phyloP scores from a whole-genome alignment of 805 yeast species.

The Alloascoidea africana region DNA sequence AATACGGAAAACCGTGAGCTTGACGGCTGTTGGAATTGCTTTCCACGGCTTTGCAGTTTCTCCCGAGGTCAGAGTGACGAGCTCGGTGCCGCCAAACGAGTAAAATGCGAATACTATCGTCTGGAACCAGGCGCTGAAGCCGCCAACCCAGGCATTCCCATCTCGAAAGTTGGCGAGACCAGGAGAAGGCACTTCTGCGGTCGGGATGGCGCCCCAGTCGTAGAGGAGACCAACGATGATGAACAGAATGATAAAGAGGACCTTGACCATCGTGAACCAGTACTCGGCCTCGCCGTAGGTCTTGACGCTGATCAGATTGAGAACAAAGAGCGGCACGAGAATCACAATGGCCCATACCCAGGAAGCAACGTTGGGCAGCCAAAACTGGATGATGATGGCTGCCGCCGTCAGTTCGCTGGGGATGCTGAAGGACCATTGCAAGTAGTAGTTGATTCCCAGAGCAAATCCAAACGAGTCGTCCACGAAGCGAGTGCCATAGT shows the following conservation, averaged over 20 bases:
- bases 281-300: slow-evolving; percentile 42
- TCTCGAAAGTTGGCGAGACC: slow-evolving; percentile 8
- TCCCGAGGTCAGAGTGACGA: slow-evolving; percentile 58
- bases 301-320: slow-evolving; percentile 37
- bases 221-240: slow-evolving; percentile 36
- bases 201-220: slow-evolving; percentile 24
- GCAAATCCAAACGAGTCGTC: slow-evolving; percentile 71
- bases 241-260: slow-evolving; percentile 34
- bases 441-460: slow-evolving; percentile 52
- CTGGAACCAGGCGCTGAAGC: slow-evolving; percentile 12
- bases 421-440: slow-evolving; percentile 47
- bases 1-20: slow-evolving; percentile 55
- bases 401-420: slow-evolving; percentile 65
- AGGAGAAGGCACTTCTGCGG: not conserved
- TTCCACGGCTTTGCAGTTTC: slow-evolving; percentile 58
- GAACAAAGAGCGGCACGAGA: slow-evolving; percentile 13
- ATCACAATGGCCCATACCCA: slow-evolving; percentile 1
- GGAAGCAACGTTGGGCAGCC: slow-evolving; percentile 1
- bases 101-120: slow-evolving; percentile 52
- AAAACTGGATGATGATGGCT: slow-evolving; percentile 29
- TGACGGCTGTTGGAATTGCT: slow-evolving; percentile 58
- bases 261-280: slow-evolving; percentile 30
- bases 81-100: slow-evolving; percentile 58
- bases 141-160: slow-evolving; percentile 13
- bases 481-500: slow-evolving; percentile 46